Conservation (phyloP, 225 moss, liverwort and hornwort genomes). For the Polytrichum formosum region DNA sequence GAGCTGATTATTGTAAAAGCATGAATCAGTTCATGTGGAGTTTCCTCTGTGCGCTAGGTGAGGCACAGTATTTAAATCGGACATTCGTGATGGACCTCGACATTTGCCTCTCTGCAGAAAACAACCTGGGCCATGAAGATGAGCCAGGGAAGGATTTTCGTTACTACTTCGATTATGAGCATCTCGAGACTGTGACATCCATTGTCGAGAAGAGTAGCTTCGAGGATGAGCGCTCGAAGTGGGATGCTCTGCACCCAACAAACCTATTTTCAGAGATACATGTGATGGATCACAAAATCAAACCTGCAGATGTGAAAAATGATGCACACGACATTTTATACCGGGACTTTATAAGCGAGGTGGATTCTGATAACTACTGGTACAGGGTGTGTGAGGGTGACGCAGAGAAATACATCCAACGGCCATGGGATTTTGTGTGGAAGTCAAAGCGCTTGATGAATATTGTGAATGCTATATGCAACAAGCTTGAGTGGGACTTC, state of each 20-base stretch:
- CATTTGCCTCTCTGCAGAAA: constrained; percentile 62
- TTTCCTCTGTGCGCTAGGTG: constrained; percentile 74
- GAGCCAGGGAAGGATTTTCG: constrained; percentile 83
- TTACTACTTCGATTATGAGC: constrained; percentile 77
- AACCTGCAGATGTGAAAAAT: constrained; percentile 47
- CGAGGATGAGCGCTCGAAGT: constrained; percentile 41
- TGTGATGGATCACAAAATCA: constrained; percentile 37
- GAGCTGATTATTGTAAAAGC: constrained; percentile 76
- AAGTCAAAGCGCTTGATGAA: constrained; percentile 79
- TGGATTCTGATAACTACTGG: constrained; percentile 64
- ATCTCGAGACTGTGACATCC: constrained; percentile 50
- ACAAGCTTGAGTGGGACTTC: constrained; percentile 88
- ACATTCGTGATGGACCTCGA: constrained; percentile 85
- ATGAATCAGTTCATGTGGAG: constrained; percentile 77
- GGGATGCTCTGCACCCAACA: constrained; percentile 27
- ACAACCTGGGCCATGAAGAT: constrained; percentile 39
- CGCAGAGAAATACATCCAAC: constrained; percentile 56
- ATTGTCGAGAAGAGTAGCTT: constrained; percentile 46
- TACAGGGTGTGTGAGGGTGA: constrained; percentile 85
- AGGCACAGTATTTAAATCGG: constrained; percentile 76
- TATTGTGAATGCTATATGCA: constrained; percentile 83
- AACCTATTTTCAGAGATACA: constrained; percentile 17
- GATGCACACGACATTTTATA: constrained; percentile 45
- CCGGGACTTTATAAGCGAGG: constrained; percentile 44
- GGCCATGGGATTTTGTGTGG: constrained; percentile 86